Base-by-base conservation (phyloP, 345 rosid genomes). In the Eucalyptus grandis region DNA sequence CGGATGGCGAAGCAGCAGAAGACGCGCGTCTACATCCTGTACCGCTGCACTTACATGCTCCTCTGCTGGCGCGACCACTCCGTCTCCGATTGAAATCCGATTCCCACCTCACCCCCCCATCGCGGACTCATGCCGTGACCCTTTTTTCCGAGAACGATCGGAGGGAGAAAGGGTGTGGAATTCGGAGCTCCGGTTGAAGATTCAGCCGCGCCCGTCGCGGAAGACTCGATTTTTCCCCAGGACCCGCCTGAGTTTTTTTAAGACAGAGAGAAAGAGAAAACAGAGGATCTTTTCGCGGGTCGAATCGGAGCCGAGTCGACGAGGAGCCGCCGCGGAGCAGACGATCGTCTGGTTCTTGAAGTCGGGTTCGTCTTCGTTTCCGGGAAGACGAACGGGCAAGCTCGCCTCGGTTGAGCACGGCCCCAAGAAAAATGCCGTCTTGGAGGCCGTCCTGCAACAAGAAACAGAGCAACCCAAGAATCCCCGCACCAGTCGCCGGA, bases 21-120 rank as follows among this genome's bases (percentile, higher is more conserved):
- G 91, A 95, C 97, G 81, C 95, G 98, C 7, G 92, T 96, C 88
- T 97, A 96, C 89, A 96, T 96, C 88, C 92, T 97, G 5, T 94
- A 95, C 22, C 97, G 99, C 17, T 97, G 98, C 92, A 89, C 95
- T 92, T 93, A 94, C 87, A 96, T 97, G 99, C 95, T 97, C 53
- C 91, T 97, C 19, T 96, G 98, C 43, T 97, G 98, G 98, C 44
- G 69, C 37, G 69, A 89, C 54, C 62, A 50, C 37, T 46, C 88
- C 34, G 24, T n/a, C 86, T 58, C 34, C 26, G 87, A 53, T 44
- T 51, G 88, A 49, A 0, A 12, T 17, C 87, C 60, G 37, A 8
- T 53, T 53, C 43, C 56, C 10, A 24, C 27, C 62, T 22, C 60
- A 15, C 26, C 62, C 62, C 87, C 30, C 87, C 19, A 49, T 3